A percentile compares a stretch with the other conserved stretches of the same genome.
Evolutionary conservation across 257 asterid species (phyloP).

Genomic region (Forsythia viridissima): DNA sequence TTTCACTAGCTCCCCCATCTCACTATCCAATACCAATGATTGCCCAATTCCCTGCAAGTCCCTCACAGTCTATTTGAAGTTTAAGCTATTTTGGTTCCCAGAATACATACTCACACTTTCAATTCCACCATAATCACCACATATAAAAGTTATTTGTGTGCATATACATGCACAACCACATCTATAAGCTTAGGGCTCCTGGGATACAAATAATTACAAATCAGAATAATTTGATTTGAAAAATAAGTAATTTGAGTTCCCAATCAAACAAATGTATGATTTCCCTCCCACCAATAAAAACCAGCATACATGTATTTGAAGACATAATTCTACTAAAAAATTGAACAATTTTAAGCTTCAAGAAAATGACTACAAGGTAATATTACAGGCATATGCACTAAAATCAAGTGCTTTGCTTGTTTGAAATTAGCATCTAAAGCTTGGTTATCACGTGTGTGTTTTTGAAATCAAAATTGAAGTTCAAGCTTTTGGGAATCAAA

Average conservation of each 20-base stretch:
- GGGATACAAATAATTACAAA: background rate
- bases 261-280: background rate
- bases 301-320: background rate
- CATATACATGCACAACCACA: background rate
- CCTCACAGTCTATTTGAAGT: constrained; percentile 21
- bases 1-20: constrained; percentile 56
- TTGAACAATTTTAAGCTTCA: background rate
- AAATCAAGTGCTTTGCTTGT: constrained; percentile 17
- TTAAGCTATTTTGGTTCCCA: constrained; percentile 25
- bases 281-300: background rate
- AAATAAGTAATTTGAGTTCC: background rate
- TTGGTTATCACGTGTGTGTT: background rate
- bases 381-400: constrained; percentile 15
- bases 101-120: constrained; percentile 30
- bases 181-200: background rate
- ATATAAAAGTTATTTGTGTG: background rate
- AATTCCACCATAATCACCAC: background rate
- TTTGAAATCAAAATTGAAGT: background rate
- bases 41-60: constrained; percentile 27
- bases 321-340: background rate
- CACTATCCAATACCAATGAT: constrained; percentile 52
- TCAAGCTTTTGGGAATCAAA: background rate
- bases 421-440: background rate
- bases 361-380: constrained; percentile 4
- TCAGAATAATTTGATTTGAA: background rate